A percentile compares a stretch with the other conserved stretches of the same genome.
Evolutionary conservation across 2,329 filamentous ascomycete genomes (phyloP).

Genomic region (Grosmannia penicillata): DNA sequence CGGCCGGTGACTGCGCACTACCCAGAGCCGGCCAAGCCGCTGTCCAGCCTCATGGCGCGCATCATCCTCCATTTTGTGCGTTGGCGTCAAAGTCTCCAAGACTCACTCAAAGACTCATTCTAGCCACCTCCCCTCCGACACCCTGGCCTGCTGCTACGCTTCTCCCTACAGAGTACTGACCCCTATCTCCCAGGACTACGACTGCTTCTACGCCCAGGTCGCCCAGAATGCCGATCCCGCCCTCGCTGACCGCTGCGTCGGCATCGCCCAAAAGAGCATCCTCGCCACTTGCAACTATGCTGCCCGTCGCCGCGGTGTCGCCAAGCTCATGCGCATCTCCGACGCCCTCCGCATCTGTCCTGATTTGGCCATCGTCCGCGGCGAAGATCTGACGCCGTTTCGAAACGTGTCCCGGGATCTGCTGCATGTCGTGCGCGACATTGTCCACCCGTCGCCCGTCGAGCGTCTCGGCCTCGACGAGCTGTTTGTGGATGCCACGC

Average conservation of each 20-base stretch:
- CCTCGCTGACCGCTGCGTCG: constrained; percentile 59
- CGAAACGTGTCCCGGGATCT: constrained; percentile 73
- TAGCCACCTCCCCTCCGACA: background rate
- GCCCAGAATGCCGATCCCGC: constrained; percentile 46
- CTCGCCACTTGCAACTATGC: constrained; percentile 90
- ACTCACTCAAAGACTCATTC: no score
- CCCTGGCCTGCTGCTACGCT: constrained; percentile 15
- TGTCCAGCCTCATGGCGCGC: no score
- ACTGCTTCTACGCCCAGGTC: constrained; percentile 90
- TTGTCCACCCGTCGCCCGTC: constrained; percentile 59
- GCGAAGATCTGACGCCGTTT: constrained; percentile 76
- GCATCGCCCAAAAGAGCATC: constrained; percentile 86
- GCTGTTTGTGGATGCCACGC: constrained; percentile 72
- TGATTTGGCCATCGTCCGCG: constrained; percentile 70
- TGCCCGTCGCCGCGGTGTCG: constrained; percentile 56
- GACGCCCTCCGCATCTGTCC: constrained; percentile 72
- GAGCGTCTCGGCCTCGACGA: constrained; percentile 88
- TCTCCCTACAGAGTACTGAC: constrained; percentile 49
- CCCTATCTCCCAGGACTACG: constrained; percentile 75
- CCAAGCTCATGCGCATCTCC: constrained; percentile 72
- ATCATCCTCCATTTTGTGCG: constrained; percentile 1
- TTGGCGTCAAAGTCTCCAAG: background rate
- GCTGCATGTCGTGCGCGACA: constrained; percentile 55
- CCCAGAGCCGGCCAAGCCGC: no score
- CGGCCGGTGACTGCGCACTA: no score